These are phyloP conservation scores for Infundibulicybe gibba DNA, from an alignment of 768 basidiomycete species.

Conservation along the genomic window DNA sequence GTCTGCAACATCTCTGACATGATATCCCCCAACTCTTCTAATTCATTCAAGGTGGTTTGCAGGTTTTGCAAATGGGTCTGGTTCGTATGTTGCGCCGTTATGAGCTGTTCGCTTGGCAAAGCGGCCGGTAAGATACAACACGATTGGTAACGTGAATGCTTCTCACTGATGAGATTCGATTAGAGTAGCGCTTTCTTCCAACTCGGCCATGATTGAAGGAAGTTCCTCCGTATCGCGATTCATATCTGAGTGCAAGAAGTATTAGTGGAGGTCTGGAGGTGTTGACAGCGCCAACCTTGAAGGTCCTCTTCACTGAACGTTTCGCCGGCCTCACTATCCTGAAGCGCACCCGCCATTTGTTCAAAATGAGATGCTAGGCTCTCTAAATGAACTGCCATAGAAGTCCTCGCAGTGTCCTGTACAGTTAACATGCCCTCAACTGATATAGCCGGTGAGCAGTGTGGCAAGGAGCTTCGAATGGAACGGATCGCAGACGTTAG, in stretches of 20 bases:
- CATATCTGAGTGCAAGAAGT: slow-evolving; percentile 53
- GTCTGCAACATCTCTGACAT: slow-evolving; percentile 74
- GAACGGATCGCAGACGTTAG: slow-evolving; percentile 51
- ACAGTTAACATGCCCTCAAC: slow-evolving; percentile 46
- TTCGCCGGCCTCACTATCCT: slow-evolving; percentile 68
- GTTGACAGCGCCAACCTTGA: slow-evolving; percentile 38
- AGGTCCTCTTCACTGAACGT: slow-evolving; percentile 66
- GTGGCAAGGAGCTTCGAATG: slow-evolving; percentile 52
- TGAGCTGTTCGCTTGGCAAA: slow-evolving; percentile 45
- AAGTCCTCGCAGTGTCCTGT: slow-evolving; percentile 54
- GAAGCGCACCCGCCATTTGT: slow-evolving; percentile 67
- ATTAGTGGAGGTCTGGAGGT: background rate
- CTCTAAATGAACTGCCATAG: slow-evolving; percentile 76
- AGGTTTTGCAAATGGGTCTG: slow-evolving; percentile 50
- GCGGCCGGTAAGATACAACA: slow-evolving; percentile 1
- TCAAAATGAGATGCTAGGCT: slow-evolving; percentile 73
- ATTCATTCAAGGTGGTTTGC: slow-evolving; percentile 48
- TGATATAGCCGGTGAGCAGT: slow-evolving; percentile 17
- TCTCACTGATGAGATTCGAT: slow-evolving; percentile 61
- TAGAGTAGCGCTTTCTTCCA: slow-evolving; percentile 53
- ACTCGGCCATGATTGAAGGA: slow-evolving; percentile 67
- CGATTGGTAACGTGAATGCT: background rate
- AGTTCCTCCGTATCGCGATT: slow-evolving; percentile 78
- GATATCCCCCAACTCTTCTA: slow-evolving; percentile 76
- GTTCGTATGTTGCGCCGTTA: slow-evolving; percentile 35